Evolutionary conservation across 2,329 filamentous ascomycete genomes (phyloP).

Genomic region (Furcasterigmium furcatum): DNA sequence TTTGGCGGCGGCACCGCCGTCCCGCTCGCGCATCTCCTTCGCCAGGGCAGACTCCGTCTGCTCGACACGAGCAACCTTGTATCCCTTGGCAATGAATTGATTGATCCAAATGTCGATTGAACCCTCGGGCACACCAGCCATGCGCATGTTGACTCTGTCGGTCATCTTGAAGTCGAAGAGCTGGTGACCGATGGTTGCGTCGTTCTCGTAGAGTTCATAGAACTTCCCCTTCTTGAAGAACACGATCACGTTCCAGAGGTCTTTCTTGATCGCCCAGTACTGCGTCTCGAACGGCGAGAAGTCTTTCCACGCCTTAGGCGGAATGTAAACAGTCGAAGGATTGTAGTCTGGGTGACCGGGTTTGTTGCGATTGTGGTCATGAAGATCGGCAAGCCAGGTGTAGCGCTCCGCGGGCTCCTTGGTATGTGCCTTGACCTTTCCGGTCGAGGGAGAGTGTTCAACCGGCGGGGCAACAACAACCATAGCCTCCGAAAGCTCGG

Average conservation of each 20-base stretch:
- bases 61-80: slow-evolving; percentile 94
- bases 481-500: slow-evolving; percentile 9
- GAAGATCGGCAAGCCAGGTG: slow-evolving; percentile 81
- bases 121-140: slow-evolving; percentile 96
- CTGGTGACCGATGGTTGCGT: slow-evolving; percentile 93
- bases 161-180: slow-evolving; percentile 97
- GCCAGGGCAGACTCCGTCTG: slow-evolving; percentile 94
- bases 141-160: slow-evolving; percentile 98
- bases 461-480: not conserved
- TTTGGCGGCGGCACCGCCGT: slow-evolving; percentile 52
- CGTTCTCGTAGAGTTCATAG: slow-evolving; percentile 97
- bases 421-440: slow-evolving; percentile 69
- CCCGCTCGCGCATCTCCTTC: slow-evolving; percentile 98
- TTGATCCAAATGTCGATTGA: slow-evolving; percentile 97
- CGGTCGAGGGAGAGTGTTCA: slow-evolving; percentile 21
- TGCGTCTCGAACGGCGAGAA: slow-evolving; percentile 97
- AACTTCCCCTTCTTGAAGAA: slow-evolving; percentile 99
- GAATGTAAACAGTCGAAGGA: slow-evolving; percentile 85
- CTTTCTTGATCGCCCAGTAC: slow-evolving; percentile 99
- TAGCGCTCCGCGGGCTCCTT: slow-evolving; percentile 85
- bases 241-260: slow-evolving; percentile 94
- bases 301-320: slow-evolving; percentile 71
- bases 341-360: slow-evolving; percentile 85
- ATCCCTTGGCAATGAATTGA: slow-evolving; percentile 97
- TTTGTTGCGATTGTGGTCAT: slow-evolving; percentile 79